These are phyloP conservation scores for Tanozyma kutaoensis DNA, from an alignment of 805 yeast species.

Conservation along the genomic window DNA sequence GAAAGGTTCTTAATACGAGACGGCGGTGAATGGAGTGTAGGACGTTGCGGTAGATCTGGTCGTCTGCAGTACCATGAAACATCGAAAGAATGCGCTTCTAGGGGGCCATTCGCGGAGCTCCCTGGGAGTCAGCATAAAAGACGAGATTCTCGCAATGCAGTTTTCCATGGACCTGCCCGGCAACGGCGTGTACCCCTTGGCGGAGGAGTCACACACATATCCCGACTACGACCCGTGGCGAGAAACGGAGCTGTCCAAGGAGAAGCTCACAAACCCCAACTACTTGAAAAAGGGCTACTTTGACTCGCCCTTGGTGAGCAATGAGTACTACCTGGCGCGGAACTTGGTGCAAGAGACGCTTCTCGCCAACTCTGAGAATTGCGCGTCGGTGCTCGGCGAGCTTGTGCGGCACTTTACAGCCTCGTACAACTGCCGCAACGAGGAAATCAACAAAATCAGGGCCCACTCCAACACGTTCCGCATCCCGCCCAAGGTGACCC, in stretches of 20 bases:
- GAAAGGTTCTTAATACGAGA: neutral
- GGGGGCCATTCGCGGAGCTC: constrained; percentile 9
- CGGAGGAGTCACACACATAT: constrained; percentile 25
- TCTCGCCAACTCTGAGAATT: constrained; percentile 20
- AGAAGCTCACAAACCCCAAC: constrained; percentile 30
- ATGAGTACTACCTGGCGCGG: constrained; percentile 63
- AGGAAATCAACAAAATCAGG: constrained; percentile 23
- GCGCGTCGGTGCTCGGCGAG: constrained; percentile 21
- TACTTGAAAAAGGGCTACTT: constrained; percentile 59
- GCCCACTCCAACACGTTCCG: constrained; percentile 33
- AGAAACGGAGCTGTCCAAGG: constrained; percentile 19
- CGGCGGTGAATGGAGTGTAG: neutral
- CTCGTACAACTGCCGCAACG: constrained; percentile 24
- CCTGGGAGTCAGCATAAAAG: constrained; percentile 10
- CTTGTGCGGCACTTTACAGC: constrained; percentile 23
- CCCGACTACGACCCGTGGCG: constrained; percentile 72
- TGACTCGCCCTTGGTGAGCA: constrained; percentile 46
- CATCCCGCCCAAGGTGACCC: constrained; percentile 81
- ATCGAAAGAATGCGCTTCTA: constrained; percentile 11
- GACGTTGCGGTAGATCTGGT: neutral
- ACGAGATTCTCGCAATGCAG: constrained; percentile 21
- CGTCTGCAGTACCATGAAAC: neutral
- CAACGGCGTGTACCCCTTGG: constrained; percentile 19
- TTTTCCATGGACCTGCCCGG: constrained; percentile 22
- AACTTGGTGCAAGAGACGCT: constrained; percentile 37